phyloP scores from a whole-genome alignment of 2,329 filamentous ascomycete genomes.

The Aspergillus fumigatus region DNA sequence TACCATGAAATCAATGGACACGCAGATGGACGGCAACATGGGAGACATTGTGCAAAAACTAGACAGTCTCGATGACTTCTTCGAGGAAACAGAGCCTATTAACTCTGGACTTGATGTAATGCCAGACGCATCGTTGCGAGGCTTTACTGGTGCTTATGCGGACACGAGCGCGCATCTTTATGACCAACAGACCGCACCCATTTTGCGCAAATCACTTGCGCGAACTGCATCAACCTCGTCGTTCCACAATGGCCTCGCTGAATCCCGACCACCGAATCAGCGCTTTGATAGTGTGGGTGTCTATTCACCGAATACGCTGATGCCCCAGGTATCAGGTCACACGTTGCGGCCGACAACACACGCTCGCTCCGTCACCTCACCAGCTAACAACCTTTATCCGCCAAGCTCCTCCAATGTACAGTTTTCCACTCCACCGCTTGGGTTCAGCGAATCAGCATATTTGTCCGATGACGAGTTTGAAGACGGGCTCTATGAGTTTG shows the following conservation, averaged over 20 bases:
- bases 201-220: constrained; percentile 74
- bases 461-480: constrained; percentile 74
- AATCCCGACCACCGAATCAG: constrained; percentile 58
- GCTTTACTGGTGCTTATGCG: constrained; percentile 59
- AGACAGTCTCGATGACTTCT: constrained; percentile 77
- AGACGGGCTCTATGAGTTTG: constrained; percentile 75
- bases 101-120: constrained; percentile 50
- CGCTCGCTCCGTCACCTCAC: constrained; percentile 78
- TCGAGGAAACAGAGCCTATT: constrained; percentile 61
- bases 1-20: constrained; percentile 88
- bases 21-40: constrained; percentile 57
- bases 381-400: constrained; percentile 51
- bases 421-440: constrained; percentile 47
- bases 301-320: constrained; percentile 43
- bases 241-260: constrained; percentile 85
- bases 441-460: constrained; percentile 54
- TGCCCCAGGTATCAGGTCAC: constrained; percentile 27
- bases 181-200: constrained; percentile 87
- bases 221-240: constrained; percentile 67
- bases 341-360: constrained; percentile 65
- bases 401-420: constrained; percentile 45
- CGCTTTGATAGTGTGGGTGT: constrained; percentile 47
- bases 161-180: constrained; percentile 80
- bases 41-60: constrained; percentile 78
- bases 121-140: constrained; percentile 33